These are phyloP conservation scores for Carex parvula DNA, from an alignment of 176 grass and related monocot genomes.

Conservation along the genomic window DNA sequence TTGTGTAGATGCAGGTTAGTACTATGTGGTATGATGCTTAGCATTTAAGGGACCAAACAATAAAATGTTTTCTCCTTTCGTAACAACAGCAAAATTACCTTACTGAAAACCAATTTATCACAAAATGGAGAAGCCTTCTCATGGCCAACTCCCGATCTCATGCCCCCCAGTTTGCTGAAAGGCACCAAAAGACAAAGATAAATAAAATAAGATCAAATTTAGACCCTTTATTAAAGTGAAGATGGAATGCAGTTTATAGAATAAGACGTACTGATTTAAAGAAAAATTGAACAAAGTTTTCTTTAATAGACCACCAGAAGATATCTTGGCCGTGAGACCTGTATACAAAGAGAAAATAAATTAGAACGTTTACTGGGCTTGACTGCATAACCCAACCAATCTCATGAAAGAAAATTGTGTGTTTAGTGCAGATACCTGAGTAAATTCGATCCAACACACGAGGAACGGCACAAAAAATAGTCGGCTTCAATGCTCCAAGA, in stretches of 20 bases:
- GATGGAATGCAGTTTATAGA: constrained; percentile 17
- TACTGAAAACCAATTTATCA: constrained; percentile 90
- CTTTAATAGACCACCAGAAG: constrained; percentile 64
- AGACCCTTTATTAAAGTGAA: constrained; percentile 7
- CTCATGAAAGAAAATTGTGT: neutral
- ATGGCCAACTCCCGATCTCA: constrained; percentile 71
- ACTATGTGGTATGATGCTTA: neutral
- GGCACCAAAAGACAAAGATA: neutral
- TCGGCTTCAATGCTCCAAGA: constrained; percentile 69
- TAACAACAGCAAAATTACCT: constrained; percentile 38
- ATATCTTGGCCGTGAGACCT: constrained; percentile 72
- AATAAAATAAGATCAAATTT: constrained; percentile 8
- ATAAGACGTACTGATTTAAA: constrained; percentile 68
- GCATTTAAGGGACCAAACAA: neutral
- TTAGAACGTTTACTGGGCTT: constrained; percentile 6
- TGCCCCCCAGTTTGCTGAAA: constrained; percentile 67
- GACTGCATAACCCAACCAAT: neutral
- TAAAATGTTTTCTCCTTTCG: neutral
- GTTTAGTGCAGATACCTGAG: constrained; percentile 47
- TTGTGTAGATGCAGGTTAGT: neutral
- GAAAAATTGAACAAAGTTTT: constrained; percentile 77
- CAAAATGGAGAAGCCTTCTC: constrained; percentile 73
- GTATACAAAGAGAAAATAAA: constrained; percentile 21
- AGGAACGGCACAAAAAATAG: constrained; percentile 87
- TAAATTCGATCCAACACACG: constrained; percentile 93